These are phyloP conservation scores for Myriosclerotinia curreyana DNA, from an alignment of 2,329 filamentous ascomycete species.

Conservation along the genomic window DNA sequence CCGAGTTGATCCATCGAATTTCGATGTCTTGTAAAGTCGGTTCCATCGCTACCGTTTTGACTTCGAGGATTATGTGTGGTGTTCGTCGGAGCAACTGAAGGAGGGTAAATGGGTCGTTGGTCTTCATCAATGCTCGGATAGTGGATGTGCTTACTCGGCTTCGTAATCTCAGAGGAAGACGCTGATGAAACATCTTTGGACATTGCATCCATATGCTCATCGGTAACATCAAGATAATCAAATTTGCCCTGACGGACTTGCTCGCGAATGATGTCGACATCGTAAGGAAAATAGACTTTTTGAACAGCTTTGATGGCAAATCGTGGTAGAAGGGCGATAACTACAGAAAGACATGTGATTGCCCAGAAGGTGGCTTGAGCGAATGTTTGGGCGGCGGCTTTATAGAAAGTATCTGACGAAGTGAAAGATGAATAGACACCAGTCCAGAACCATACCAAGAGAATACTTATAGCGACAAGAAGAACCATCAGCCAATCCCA, in stretches of 20 bases:
- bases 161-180: slow-evolving; percentile 56
- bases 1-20: slow-evolving; percentile 53
- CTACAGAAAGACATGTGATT: slow-evolving; percentile 71
- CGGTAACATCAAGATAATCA: slow-evolving; percentile 56
- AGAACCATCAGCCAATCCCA: slow-evolving; percentile 97
- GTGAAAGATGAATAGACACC: slow-evolving; percentile 65
- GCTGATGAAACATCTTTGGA: slow-evolving; percentile 49
- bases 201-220: slow-evolving; percentile 36
- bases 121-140: slow-evolving; percentile 77
- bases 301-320: slow-evolving; percentile 84
- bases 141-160: slow-evolving; percentile 50
- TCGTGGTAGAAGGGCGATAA: slow-evolving; percentile 81
- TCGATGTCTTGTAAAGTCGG: slow-evolving; percentile 74
- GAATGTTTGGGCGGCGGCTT: slow-evolving; percentile 75
- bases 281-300: slow-evolving; percentile 89
- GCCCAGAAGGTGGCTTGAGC: slow-evolving; percentile 84
- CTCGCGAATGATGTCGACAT: slow-evolving; percentile 94
- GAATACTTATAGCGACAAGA: slow-evolving; percentile 74
- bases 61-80: slow-evolving; percentile 76
- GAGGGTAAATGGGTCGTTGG: slow-evolving; percentile 87
- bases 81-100: slow-evolving; percentile 75
- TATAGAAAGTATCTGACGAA: slow-evolving; percentile 72
- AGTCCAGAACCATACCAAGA: slow-evolving; percentile 95
- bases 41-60: slow-evolving; percentile 91
- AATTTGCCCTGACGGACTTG: slow-evolving; percentile 83